phyloP scores from a whole-genome alignment of 768 basidiomycete species.

The Kwoniella shandongensis region DNA sequence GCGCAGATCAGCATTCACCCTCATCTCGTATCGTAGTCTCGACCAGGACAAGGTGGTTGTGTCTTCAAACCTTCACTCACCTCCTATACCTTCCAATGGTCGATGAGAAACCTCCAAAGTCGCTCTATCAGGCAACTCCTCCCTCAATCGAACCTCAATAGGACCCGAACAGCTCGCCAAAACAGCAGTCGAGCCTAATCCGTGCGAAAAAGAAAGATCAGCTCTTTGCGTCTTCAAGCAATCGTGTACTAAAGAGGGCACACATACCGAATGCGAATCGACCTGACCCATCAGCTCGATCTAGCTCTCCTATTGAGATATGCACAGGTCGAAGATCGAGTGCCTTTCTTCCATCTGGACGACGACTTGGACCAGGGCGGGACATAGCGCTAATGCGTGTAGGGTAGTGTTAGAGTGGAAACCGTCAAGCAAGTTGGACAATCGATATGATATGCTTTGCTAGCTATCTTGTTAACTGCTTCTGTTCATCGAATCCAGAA shows the following conservation, averaged over 20 bases:
- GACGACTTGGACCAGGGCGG: conserved; percentile 15
- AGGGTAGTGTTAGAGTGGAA: too few species aligned
- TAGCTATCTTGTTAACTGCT: too few species aligned
- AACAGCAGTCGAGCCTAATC: conserved; percentile 48
- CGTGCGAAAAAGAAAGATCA: conserved; percentile 1
- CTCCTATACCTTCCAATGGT: conserved; percentile 52
- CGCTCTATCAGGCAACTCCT: conserved; percentile 54
- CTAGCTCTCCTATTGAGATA: conserved; percentile 46
- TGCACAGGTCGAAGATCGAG: conserved; percentile 41
- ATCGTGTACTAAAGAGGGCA: too few species aligned
- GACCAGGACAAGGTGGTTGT: background rate
- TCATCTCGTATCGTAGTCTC: too few species aligned
- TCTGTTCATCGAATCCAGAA: too few species aligned
- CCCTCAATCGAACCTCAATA: conserved; percentile 54
- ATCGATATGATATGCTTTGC: too few species aligned
- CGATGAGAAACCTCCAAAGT: conserved; percentile 54
- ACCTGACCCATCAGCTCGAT: conserved; percentile 55
- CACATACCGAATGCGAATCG: conserved; percentile 52
- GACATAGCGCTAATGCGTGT: background rate
- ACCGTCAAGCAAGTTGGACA: too few species aligned
- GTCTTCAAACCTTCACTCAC: conserved; percentile 35
- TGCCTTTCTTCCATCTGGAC: conserved; percentile 39
- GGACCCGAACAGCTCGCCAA: conserved; percentile 55
- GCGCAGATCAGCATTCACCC: background rate
- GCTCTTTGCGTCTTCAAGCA: background rate